Conservation (phyloP, 495 filamentous ascomycete genomes). For the Aspergillus mulundensis region DNA sequence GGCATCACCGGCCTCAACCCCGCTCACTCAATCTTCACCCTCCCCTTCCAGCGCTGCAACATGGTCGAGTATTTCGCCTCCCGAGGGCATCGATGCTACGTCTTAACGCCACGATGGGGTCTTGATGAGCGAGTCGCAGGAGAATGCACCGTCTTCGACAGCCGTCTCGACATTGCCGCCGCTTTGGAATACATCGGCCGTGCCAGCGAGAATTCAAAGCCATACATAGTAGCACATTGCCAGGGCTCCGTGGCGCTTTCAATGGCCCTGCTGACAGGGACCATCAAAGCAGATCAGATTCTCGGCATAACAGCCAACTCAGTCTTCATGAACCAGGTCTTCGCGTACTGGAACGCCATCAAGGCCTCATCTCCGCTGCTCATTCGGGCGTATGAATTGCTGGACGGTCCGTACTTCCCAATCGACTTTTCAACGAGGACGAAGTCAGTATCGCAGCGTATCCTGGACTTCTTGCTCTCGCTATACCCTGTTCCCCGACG, state of each 20-base stretch:
- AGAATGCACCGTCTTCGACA: constrained; percentile 57
- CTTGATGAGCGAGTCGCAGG: constrained; percentile 49
- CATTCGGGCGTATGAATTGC: constrained; percentile 13
- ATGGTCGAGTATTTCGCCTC: constrained; percentile 61
- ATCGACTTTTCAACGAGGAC: not conserved
- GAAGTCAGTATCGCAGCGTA: constrained; percentile 1
- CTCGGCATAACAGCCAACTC: constrained; percentile 59
- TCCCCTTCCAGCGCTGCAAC: constrained; percentile 62
- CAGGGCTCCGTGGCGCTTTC: constrained; percentile 59
- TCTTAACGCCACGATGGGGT: constrained; percentile 59
- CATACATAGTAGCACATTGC: constrained; percentile 64
- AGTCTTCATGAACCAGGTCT: constrained; percentile 64
- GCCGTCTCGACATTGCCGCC: constrained; percentile 58
- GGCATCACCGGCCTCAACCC: constrained; percentile 61
- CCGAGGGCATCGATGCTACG: constrained; percentile 55
- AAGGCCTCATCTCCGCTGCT: constrained; percentile 51
- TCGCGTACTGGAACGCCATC: constrained; percentile 52
- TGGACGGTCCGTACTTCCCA: constrained; percentile 16
- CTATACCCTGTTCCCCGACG: constrained; percentile 53
- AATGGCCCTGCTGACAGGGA: constrained; percentile 60
- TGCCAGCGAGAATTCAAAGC: constrained; percentile 23
- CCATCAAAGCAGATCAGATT: constrained; percentile 33
- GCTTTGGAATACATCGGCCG: constrained; percentile 52
- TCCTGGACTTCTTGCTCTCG: constrained; percentile 25
- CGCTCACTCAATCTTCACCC: constrained; percentile 59